Evolutionary conservation across 148 eudicot genomes (phyloP).

Genomic region (Dianthus caryophyllus): DNA sequence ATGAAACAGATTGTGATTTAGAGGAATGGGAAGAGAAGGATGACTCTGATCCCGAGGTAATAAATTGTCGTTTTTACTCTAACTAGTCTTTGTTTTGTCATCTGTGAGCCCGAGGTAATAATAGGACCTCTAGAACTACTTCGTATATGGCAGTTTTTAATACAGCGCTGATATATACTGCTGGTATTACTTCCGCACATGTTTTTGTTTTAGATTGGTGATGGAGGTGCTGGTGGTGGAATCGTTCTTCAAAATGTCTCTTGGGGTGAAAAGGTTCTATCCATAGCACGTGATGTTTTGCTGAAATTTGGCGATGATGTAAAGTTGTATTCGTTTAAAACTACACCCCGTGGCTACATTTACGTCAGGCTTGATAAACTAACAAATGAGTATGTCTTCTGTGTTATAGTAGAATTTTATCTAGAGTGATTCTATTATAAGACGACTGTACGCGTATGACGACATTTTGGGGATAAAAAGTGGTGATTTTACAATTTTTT

Average conservation of each 20-base stretch:
- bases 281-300: constrained; percentile 69
- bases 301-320: constrained; percentile 57
- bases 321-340: constrained; percentile 67
- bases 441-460: too few relatives aligned
- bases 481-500: too few relatives aligned
- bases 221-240: constrained; percentile 99
- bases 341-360: constrained; percentile 72
- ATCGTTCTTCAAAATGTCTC: constrained; percentile 65
- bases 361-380: constrained; percentile 85
- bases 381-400: constrained; percentile 53
- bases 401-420: background rate
- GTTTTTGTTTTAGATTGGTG: constrained; percentile 51
- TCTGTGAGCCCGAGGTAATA: background rate
- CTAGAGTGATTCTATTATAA: too few relatives aligned
- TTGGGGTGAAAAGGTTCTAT: constrained; percentile 80
- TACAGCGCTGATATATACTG: background rate
- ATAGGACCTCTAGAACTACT: background rate
- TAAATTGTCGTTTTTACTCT: background rate
- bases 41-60: constrained; percentile 77
- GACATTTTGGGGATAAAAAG: too few relatives aligned
- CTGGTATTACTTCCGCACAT: background rate
- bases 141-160: background rate
- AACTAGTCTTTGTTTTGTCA: background rate
- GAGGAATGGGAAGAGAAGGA: constrained; percentile 93
- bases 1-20: constrained; percentile 37